These are phyloP conservation scores for Actinidia arguta DNA, from an alignment of 179 eudicot genomes.

Conservation along the genomic window DNA sequence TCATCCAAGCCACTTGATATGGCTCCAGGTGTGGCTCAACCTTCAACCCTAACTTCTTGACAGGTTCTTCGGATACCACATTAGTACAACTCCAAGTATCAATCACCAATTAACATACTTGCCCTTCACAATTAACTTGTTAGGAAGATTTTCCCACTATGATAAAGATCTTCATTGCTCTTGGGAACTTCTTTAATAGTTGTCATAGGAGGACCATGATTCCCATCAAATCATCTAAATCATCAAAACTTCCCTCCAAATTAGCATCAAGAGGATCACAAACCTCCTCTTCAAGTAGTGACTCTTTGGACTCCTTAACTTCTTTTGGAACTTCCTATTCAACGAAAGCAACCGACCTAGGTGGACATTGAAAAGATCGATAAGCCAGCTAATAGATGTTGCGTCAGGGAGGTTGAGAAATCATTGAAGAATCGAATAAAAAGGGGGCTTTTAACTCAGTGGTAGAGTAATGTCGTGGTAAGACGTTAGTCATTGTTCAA, in stretches of 20 bases:
- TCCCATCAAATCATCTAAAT: constrained; percentile 1
- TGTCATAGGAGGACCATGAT: not conserved
- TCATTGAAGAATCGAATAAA: too few species aligned
- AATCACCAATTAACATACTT: not conserved
- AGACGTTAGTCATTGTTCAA: too few species aligned
- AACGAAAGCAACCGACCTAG: too few species aligned
- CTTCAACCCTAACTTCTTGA: not conserved
- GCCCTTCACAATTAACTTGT: not conserved
- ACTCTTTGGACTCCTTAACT: not conserved
- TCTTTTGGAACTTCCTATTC: not conserved
- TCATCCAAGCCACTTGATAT: constrained; percentile 3
- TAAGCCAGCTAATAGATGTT: too few species aligned
- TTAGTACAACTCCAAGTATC: not conserved
- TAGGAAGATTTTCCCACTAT: not conserved
- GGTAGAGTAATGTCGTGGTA: too few species aligned
- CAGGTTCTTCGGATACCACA: not conserved
- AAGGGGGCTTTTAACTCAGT: too few species aligned
- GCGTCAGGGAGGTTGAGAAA: too few species aligned
- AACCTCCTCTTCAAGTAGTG: not conserved
- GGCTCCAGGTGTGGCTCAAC: not conserved
- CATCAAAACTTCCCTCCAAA: not conserved
- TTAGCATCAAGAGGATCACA: not conserved
- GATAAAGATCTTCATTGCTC: not conserved
- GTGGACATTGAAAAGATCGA: not conserved
- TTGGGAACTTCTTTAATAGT: not conserved